Conservation (phyloP, 768 basidiomycete genomes). For the Pholiota molesta region DNA sequence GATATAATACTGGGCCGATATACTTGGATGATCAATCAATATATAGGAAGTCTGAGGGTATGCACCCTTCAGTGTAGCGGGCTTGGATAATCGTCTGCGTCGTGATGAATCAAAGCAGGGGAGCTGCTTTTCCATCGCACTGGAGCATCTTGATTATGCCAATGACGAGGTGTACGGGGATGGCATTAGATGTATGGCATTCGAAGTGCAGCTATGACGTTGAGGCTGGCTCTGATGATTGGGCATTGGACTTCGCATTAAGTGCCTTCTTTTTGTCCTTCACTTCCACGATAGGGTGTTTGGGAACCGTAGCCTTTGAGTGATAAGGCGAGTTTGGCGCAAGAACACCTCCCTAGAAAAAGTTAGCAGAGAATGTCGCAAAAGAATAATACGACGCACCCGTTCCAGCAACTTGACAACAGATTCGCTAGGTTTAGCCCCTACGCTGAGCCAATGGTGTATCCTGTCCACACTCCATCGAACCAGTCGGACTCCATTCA, state of each 20-base stretch:
- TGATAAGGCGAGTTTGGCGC: slow-evolving; percentile 60
- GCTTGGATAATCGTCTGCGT: neutral
- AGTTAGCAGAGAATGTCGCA: neutral
- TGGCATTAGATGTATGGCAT: neutral
- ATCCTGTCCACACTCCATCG: slow-evolving; percentile 93
- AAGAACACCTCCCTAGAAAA: slow-evolving; percentile 60
- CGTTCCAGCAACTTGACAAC: slow-evolving; percentile 77
- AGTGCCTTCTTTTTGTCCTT: neutral
- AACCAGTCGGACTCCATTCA: slow-evolving; percentile 66
- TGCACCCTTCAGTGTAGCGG: neutral
- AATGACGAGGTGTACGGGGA: neutral
- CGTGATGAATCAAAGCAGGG: neutral
- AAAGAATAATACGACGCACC: slow-evolving; percentile 49
- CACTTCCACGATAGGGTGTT: slow-evolving; percentile 20
- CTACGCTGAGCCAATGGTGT: slow-evolving; percentile 84
- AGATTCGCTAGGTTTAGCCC: slow-evolving; percentile 80
- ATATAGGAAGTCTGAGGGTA: slow-evolving; percentile 2
- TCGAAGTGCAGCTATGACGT: neutral
- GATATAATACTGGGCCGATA: slow-evolving; percentile 7
- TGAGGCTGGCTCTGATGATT: neutral
- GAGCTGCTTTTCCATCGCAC: neutral
- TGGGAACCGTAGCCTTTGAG: slow-evolving; percentile 31
- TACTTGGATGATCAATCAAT: slow-evolving; percentile 3
- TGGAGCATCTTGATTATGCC: neutral
- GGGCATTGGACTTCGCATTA: neutral